These are phyloP conservation scores for Candida succiphila DNA, from an alignment of 805 yeast genomes.

Conservation along the genomic window DNA sequence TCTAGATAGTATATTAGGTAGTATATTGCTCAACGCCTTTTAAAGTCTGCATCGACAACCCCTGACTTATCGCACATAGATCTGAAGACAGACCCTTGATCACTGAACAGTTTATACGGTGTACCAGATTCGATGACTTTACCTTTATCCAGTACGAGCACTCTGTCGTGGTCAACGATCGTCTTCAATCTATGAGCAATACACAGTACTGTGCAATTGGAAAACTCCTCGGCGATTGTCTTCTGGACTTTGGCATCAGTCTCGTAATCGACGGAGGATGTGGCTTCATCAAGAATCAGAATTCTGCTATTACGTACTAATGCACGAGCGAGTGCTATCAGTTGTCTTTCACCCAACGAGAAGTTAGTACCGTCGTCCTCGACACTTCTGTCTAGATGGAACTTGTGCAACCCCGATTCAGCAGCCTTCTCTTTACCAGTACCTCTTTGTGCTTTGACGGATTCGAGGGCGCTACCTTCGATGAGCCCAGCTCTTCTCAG, in stretches of 20 bases:
- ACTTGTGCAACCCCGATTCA: constrained; percentile 35
- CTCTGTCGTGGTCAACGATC: constrained; percentile 47
- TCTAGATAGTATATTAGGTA: too few species aligned
- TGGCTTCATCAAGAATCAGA: constrained; percentile 66
- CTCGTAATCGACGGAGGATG: constrained; percentile 66
- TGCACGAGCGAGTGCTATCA: constrained; percentile 63
- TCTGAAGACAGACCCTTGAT: constrained; percentile 33
- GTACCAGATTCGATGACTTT: constrained; percentile 41
- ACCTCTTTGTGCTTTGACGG: constrained; percentile 23
- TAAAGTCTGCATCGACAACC: constrained; percentile 15
- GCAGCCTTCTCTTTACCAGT: constrained; percentile 14
- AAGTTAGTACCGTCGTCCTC: constrained; percentile 65
- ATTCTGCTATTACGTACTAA: constrained; percentile 53
- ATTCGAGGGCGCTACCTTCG: constrained; percentile 25
- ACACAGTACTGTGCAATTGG: constrained; percentile 55
- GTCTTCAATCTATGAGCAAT: constrained; percentile 67
- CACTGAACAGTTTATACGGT: constrained; percentile 35
- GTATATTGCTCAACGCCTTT: too few species aligned
- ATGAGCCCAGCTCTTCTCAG: constrained; percentile 48
- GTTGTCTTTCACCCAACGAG: constrained; percentile 63
- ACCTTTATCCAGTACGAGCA: constrained; percentile 53
- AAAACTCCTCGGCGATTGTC: constrained; percentile 49
- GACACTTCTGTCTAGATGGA: constrained; percentile 49
- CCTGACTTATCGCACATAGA: constrained; percentile 42
- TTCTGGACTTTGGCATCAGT: constrained; percentile 58